phyloP scores from a whole-genome alignment of 495 filamentous ascomycete species.

The Recurvomyces mirabilis region DNA sequence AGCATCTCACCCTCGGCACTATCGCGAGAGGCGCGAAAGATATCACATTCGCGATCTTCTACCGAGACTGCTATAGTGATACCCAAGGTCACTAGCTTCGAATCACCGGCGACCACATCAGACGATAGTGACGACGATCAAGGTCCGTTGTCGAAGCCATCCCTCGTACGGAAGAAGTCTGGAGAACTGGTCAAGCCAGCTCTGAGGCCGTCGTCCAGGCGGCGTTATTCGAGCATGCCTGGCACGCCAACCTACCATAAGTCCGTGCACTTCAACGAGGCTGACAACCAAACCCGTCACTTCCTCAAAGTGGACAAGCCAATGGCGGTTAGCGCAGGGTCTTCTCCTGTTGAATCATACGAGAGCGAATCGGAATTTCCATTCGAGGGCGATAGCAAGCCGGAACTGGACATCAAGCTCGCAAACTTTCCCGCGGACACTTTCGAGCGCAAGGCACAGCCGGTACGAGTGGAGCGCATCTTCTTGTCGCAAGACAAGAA shows the following conservation, averaged over 20 bases:
- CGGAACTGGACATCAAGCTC: conserved; percentile 79
- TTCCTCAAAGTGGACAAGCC: conserved; percentile 89
- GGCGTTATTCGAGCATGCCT: conserved; percentile 90
- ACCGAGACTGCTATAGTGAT: conserved; percentile 53
- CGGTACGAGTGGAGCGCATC: conserved; percentile 69
- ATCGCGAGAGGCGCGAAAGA: conserved; percentile 49
- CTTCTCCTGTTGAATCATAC: conserved; percentile 84
- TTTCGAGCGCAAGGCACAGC: conserved; percentile 47
- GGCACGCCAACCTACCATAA: conserved; percentile 93
- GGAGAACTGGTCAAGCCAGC: conserved; percentile 93
- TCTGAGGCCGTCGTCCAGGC: conserved; percentile 60
- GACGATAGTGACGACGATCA: conserved; percentile 40
- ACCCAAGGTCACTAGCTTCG: conserved; percentile 12
- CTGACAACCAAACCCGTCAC: conserved; percentile 87
- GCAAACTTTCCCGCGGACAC: conserved; percentile 70
- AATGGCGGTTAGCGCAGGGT: conserved; percentile 84
- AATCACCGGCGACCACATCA: conserved; percentile 21
- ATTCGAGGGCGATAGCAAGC: conserved; percentile 46
- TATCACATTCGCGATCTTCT: conserved; percentile 70
- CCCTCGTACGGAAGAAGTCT: conserved; percentile 94
- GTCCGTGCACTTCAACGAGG: conserved; percentile 88
- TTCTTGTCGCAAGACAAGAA: conserved; percentile 81
- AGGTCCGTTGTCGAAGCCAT: conserved; percentile 57
- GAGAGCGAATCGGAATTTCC: conserved; percentile 80
- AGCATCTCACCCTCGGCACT: conserved; percentile 30